Conservation (phyloP, 768 basidiomycete species). For the Trametes maxima region DNA sequence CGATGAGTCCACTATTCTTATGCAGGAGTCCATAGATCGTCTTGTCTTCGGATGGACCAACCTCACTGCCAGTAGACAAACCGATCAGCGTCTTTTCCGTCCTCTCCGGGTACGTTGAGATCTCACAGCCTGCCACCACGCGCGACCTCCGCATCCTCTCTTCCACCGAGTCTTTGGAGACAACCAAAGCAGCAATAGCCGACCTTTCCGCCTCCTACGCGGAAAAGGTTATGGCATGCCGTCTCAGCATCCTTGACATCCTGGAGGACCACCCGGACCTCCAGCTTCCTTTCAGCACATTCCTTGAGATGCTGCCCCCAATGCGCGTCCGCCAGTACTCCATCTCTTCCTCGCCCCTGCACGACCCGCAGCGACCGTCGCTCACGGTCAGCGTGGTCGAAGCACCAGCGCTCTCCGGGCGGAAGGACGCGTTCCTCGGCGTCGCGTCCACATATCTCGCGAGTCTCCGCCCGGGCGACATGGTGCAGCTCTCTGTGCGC, state of each 20-base stretch:
- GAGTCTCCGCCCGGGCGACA: constrained; percentile 41
- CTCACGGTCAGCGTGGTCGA: constrained; percentile 49
- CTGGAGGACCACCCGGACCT: constrained; percentile 43
- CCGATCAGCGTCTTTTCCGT: constrained; percentile 41
- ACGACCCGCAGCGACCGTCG: constrained; percentile 44
- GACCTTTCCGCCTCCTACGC: constrained; percentile 36
- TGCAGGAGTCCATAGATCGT: constrained; percentile 32
- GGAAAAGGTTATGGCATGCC: constrained; percentile 37
- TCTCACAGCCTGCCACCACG: constrained; percentile 49
- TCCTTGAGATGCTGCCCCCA: constrained; percentile 45
- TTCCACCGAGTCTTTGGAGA: constrained; percentile 28
- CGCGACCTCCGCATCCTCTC: constrained; percentile 41
- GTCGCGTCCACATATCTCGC: constrained; percentile 51
- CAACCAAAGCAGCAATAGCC: constrained; percentile 34
- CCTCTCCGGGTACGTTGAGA: constrained; percentile 48
- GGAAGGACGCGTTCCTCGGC: constrained; percentile 42
- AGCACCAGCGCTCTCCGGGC: constrained; percentile 39
- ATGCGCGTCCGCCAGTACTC: constrained; percentile 55
- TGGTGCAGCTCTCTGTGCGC: constrained; percentile 46
- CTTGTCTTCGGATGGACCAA: constrained; percentile 40
- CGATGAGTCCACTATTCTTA: background rate
- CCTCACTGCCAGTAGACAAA: constrained; percentile 43
- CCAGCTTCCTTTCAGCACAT: constrained; percentile 39
- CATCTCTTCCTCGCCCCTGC: constrained; percentile 51
- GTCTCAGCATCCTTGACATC: constrained; percentile 46